Base-by-base conservation (phyloP, 2,329 filamentous ascomycete species). In the Alternaria brassicicola region DNA sequence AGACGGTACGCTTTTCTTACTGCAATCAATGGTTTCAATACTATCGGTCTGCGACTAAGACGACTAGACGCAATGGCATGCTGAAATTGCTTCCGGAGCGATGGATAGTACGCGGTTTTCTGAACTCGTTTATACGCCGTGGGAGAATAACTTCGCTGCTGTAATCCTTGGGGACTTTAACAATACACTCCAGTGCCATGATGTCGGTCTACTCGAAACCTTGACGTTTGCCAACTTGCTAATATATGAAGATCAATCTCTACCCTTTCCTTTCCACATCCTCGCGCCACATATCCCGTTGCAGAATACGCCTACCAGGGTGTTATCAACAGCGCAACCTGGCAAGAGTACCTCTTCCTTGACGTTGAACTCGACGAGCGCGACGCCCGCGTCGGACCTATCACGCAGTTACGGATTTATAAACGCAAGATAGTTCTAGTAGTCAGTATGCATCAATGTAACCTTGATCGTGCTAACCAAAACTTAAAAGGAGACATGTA, bases 301-400 rank as follows among this genome's bases (percentile, higher is more conserved):
- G 81, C 81, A 21, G 70, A 78, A 30, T 87, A 86, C 71, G 83
- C 83, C 2, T 85, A 87, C 64, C 84, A 86, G 66, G 85, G 85
- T 19, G 64, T 65, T 6, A 64, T 71, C 46, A 69, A 69, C 48
- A 65, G 69, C 54, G 67, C 61, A 39, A 57, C 63, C 7, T 67
- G 67, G 61, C 66, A 70, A 52, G 67, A 70, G 13, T 73, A 68
- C 57, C 41, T 74, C 30, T 68, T 73, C 52, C 63, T 74, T 2
- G 72, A 74, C 50, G 72, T 73, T 48, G 71, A 74, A 45, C 69
- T 71, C 57, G 72, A 74, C 43, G 72, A 74, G 59, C 64, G 66
- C 21, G 70, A 73, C 23, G 63, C 66, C 13, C 55, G 63, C 21
- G 69, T 70, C 25, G 72, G 69, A 2, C 70, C 71, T 10, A 71